phyloP scores from a whole-genome alignment of 768 basidiomycete species.

The Leccinum olivaceopallidum region DNA sequence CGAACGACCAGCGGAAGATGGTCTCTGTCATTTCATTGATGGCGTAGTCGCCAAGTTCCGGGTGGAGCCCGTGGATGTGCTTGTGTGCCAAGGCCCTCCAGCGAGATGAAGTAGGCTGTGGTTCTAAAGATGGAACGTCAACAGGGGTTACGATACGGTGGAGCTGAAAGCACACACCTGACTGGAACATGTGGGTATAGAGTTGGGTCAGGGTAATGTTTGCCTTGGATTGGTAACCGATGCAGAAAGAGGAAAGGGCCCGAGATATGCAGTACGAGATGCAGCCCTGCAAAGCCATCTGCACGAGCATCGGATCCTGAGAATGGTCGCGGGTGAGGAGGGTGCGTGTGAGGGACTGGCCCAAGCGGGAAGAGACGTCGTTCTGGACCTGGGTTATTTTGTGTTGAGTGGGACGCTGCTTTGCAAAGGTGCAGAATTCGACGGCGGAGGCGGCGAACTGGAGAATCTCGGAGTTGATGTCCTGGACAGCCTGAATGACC shows the following conservation, averaged over 20 bases:
- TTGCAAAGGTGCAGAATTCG: conserved; percentile 60
- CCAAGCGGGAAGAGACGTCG: conserved; percentile 64
- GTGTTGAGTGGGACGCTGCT: conserved; percentile 39
- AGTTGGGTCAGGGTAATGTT: conserved; percentile 65
- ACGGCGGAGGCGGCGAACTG: conserved; percentile 77
- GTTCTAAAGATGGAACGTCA: conserved; percentile 43
- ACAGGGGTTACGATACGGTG: conserved; percentile 17
- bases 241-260: conserved; percentile 68
- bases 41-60: conserved; percentile 63
- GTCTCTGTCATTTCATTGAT: conserved; percentile 73
- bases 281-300: conserved; percentile 73
- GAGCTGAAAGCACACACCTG: conserved; percentile 40
- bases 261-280: conserved; percentile 66
- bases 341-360: conserved; percentile 58
- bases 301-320: conserved; percentile 75
- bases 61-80: conserved; percentile 67
- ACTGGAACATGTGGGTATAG: conserved; percentile 55
- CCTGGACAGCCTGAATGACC: conserved; percentile 75
- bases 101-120: conserved; percentile 74
- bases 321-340: conserved; percentile 65
- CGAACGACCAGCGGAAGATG: conserved; percentile 69
- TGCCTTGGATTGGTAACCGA: conserved; percentile 70
- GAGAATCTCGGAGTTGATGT: conserved; percentile 79
- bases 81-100: conserved; percentile 76
- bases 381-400: conserved; percentile 53